Evolutionary conservation across 345 rosid genomes (phyloP), one percentile per base, ranked within the genome.

Genomic region (Eutrema japonicum): DNA sequence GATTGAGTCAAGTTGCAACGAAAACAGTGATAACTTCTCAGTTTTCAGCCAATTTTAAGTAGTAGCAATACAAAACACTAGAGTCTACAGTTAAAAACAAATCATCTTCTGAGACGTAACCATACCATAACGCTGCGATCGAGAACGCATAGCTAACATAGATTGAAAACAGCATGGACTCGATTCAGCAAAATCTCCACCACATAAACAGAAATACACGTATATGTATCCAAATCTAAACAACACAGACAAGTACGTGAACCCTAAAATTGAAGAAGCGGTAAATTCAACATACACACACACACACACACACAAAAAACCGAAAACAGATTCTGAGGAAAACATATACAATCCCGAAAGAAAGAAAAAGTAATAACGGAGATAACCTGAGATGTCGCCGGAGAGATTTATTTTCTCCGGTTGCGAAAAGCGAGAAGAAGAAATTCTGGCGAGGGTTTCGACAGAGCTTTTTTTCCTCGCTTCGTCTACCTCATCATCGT

Each of bases 301-400:
- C 16, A 14, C 22, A 16, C 16, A 16, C 16, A 18, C 22, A 18
- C 22, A 18, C 22, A 10, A 0, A 16, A 56, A 35, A 8, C 2
- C 2, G 4, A n/a, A 56, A 8, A 56, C 13, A 5, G 46, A 42
- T 11, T 42, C 46, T 37, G 10, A 37, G 40, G 2, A 37, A 8
- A 53, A 38, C 0, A 38, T 48, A 58, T 7, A 14, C 27, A 66
- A 14, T 30, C 33, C 5, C 14, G 3, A n/a, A 8, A 14, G 6
- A 35, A 12, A 4, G 10, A 40, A 26, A 16, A 50, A 30, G 12
- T 2, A 9, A 16, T 10, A 55, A 46, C 42, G 42, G 32, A 48
- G 42, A 29, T 18, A 73, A 66, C 77, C 71, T 38, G 60, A 48
- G 72, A 48, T 6, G n/a, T 16, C 13, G 55, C 47, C 64, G 77